These are phyloP conservation scores for Candida ulmi DNA, from an alignment of 805 yeast species.

Conservation along the genomic window DNA sequence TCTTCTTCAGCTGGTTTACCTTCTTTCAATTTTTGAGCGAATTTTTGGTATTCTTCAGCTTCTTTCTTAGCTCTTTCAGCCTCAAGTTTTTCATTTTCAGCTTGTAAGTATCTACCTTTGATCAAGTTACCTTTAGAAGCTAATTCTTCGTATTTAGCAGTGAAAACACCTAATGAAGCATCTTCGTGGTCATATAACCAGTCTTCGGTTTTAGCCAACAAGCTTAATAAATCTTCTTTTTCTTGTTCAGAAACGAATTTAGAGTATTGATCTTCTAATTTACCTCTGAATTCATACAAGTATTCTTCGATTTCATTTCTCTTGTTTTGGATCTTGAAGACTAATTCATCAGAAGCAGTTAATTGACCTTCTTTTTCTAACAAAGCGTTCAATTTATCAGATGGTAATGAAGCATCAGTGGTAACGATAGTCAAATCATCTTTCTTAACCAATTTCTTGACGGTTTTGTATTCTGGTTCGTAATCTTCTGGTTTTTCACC, in stretches of 20 bases:
- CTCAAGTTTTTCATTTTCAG: constrained; percentile 93
- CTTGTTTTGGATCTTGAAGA: constrained; percentile 97
- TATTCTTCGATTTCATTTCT: constrained; percentile 98
- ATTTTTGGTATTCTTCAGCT: constrained; percentile 56
- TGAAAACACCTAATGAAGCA: constrained; percentile 91
- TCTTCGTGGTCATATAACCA: constrained; percentile 99
- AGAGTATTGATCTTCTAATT: constrained; percentile 86
- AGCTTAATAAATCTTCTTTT: constrained; percentile 68
- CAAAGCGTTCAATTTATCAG: constrained; percentile 46
- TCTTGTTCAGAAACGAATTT: constrained; percentile 88
- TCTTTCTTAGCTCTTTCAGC: constrained; percentile 82
- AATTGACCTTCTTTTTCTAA: constrained; percentile 82
- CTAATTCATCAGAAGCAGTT: constrained; percentile 89
- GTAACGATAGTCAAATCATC: constrained; percentile 63
- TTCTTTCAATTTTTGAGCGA: constrained; percentile 28
- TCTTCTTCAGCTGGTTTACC: constrained; percentile 15
- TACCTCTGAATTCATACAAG: constrained; percentile 95
- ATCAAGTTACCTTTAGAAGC: constrained; percentile 92
- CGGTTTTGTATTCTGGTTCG: constrained; percentile 83
- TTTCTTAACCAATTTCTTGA: constrained; percentile 91
- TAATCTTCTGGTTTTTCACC: constrained; percentile 75
- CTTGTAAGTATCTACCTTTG: constrained; percentile 89
- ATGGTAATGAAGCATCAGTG: constrained; percentile 58
- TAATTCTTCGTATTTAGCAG: constrained; percentile 96
- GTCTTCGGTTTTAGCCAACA: constrained; percentile 85